Evolutionary conservation across 176 grass and related monocot species (phyloP).

Genomic region (Triticum aestivum): DNA sequence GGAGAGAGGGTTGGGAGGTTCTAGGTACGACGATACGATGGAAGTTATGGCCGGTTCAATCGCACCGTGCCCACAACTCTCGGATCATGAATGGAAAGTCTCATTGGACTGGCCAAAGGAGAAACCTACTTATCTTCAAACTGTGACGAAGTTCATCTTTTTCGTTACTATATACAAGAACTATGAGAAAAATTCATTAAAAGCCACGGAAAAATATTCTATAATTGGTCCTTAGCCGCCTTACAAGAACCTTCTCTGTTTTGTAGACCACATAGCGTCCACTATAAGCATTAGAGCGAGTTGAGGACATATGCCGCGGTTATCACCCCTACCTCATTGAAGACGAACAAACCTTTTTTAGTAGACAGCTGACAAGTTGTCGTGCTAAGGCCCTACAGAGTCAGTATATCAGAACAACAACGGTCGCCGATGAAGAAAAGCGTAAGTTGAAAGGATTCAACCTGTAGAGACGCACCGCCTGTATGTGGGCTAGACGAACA

Average conservation of each 20-base stretch:
- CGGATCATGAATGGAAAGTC: slow-evolving; percentile 21
- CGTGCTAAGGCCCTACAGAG: too few species aligned
- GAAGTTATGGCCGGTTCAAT: slow-evolving; percentile 6
- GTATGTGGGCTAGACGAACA: too few species aligned
- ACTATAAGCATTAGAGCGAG: too few species aligned
- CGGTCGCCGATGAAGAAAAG: too few species aligned
- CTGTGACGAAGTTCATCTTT: not conserved
- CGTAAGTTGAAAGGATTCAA: too few species aligned
- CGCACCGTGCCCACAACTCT: slow-evolving; percentile 29
- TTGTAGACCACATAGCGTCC: too few species aligned
- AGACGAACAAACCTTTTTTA: too few species aligned
- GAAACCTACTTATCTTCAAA: not conserved
- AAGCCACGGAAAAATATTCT: not conserved
- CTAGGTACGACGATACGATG: slow-evolving; percentile 14
- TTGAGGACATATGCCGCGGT: too few species aligned
- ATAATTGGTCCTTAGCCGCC: not conserved
- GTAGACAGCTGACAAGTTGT: too few species aligned
- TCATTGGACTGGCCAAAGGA: not conserved
- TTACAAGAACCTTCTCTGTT: not conserved
- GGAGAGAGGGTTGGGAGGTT: not conserved
- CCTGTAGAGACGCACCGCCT: too few species aligned
- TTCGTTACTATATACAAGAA: not conserved
- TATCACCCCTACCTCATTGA: too few species aligned
- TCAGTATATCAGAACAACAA: too few species aligned
- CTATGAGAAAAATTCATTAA: not conserved